Conservation (phyloP, 2,329 filamentous ascomycete species). For the Albifimbria verrucaria region DNA sequence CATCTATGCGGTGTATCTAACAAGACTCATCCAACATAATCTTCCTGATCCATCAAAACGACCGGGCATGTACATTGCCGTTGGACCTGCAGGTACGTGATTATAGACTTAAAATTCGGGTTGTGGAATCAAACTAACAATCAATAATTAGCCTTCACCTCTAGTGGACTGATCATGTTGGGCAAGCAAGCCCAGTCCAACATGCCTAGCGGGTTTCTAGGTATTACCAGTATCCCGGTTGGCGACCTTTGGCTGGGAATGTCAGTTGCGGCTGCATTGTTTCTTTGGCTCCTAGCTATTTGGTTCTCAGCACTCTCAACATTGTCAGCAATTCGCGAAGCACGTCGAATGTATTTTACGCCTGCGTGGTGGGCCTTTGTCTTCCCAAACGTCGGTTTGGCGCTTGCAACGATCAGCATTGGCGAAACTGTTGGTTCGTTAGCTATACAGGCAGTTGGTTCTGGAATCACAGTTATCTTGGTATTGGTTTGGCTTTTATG, state of each 20-base stretch:
- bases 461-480: conserved; percentile 47
- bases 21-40: conserved; percentile 47
- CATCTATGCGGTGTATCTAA: conserved; percentile 37
- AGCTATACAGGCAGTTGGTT: conserved; percentile 43
- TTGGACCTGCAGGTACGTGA: conserved; percentile 40
- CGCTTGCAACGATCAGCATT: conserved; percentile 51
- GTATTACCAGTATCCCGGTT: conserved; percentile 15
- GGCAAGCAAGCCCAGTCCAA: conserved; percentile 22
- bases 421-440: conserved; percentile 43
- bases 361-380: conserved; percentile 47
- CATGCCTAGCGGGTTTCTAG: conserved; percentile 17
- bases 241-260: conserved; percentile 38
- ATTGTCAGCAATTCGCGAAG: conserved; percentile 31
- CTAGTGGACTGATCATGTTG: conserved; percentile 40
- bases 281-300: conserved; percentile 50
- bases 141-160: conserved; percentile 37
- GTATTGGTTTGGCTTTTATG: conserved; percentile 48
- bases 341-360: conserved; percentile 41
- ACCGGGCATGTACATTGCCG: conserved; percentile 53
- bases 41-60: conserved; percentile 43
- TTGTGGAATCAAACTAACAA: no score
- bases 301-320: conserved; percentile 48
- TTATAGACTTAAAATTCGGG: background rate
- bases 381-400: conserved; percentile 54
- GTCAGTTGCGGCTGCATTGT: conserved; percentile 42